phyloP scores from a whole-genome alignment of 257 asterid species.

The Jaltomata sinuosa region DNA sequence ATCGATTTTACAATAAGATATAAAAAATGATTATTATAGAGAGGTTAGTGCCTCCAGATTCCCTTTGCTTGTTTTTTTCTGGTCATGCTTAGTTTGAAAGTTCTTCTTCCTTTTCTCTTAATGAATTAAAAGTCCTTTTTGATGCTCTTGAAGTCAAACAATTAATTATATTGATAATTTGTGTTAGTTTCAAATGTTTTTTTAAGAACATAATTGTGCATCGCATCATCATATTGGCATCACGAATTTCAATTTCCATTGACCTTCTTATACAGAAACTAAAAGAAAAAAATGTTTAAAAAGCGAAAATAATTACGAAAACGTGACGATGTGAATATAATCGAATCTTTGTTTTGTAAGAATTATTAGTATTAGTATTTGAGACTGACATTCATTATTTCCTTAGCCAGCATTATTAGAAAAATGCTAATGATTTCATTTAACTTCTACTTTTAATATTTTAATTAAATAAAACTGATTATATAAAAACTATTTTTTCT shows the following conservation, averaged over 20 bases:
- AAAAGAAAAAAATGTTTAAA: not conserved
- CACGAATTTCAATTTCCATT: not conserved
- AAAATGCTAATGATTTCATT: not conserved
- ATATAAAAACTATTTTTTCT: not conserved
- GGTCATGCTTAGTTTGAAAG: not conserved
- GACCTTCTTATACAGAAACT: not conserved
- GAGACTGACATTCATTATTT: not conserved
- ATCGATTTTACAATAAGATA: not conserved
- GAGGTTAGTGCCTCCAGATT: not conserved
- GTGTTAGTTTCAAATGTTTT: not conserved
- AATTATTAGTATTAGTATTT: not conserved
- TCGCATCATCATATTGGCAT: not conserved
- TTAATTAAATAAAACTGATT: not conserved
- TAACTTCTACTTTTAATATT: not conserved
- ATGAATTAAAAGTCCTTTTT: not conserved
- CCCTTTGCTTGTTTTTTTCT: not conserved
- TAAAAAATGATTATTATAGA: not conserved
- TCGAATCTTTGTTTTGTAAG: not conserved
- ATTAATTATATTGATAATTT: not conserved
- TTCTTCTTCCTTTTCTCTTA: not conserved
- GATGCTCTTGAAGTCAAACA: not conserved
- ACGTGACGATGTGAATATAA: not conserved
- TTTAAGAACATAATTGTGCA: not conserved
- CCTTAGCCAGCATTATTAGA: not conserved
- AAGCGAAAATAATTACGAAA: not conserved